Conservation (phyloP, 2,329 filamentous ascomycete genomes). For the Aspergillus ibericus region DNA sequence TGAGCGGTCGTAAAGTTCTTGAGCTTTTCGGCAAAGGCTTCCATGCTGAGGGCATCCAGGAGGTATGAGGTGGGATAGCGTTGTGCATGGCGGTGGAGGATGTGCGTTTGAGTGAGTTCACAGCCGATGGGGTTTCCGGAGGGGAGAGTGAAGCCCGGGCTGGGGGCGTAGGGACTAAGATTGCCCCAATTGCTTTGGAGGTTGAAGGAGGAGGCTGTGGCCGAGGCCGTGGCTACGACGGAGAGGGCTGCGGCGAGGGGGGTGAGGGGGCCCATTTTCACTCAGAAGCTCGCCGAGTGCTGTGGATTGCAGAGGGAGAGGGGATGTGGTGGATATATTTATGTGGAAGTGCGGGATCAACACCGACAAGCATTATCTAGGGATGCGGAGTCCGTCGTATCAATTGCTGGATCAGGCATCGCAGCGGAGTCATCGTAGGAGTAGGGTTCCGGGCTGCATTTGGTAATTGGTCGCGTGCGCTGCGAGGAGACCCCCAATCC, state of each 20-base stretch:
- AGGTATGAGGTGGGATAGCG: conserved; percentile 50
- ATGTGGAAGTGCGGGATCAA: not conserved
- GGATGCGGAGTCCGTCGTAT: not conserved
- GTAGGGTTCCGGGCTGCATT: not conserved
- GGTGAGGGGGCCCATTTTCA: not conserved
- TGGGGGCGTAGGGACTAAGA: conserved; percentile 31
- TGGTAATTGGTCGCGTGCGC: conserved; percentile 7
- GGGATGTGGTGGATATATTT: not conserved
- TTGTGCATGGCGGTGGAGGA: conserved; percentile 57
- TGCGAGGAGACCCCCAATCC: not conserved
- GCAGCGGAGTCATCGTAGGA: not conserved
- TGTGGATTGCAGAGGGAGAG: not conserved
- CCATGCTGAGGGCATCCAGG: conserved; percentile 53
- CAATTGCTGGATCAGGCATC: not conserved
- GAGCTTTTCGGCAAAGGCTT: conserved; percentile 52
- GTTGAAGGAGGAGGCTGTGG: conserved; percentile 30
- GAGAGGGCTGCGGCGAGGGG: not conserved
- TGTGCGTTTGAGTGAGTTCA: conserved; percentile 56
- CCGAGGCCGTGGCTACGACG: conserved; percentile 21
- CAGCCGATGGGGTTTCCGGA: conserved; percentile 56
- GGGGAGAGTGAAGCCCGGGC: conserved; percentile 25
- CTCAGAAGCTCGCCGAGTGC: not conserved
- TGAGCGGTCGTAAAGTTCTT: conserved; percentile 45
- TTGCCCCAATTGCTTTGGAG: conserved; percentile 34
- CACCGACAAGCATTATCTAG: not conserved